These are phyloP conservation scores for Talaromyces albobiverticillius DNA, from an alignment of 2,329 filamentous ascomycete genomes.

Conservation along the genomic window DNA sequence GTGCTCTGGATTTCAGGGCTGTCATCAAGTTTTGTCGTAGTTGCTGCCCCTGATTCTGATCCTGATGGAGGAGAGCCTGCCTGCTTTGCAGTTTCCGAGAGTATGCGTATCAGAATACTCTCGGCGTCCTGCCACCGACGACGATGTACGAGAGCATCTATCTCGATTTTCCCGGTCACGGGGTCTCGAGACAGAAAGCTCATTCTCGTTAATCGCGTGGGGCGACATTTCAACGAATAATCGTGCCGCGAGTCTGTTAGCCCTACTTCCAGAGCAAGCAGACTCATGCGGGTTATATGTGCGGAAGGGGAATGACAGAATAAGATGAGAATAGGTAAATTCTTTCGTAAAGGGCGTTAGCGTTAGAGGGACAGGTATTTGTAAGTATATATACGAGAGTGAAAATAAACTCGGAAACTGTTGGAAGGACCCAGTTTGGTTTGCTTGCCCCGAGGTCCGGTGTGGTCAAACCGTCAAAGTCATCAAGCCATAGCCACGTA, in stretches of 20 bases:
- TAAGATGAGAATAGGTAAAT: too few relatives aligned
- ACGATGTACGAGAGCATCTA: conserved; percentile 14
- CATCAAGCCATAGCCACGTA: neutral
- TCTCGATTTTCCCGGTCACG: conserved; percentile 9
- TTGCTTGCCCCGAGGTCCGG: too few relatives aligned
- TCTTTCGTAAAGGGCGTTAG: too few relatives aligned
- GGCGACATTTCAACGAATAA: conserved; percentile 14
- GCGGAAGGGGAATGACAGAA: too few relatives aligned
- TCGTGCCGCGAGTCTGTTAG: conserved; percentile 7
- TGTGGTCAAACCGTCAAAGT: too few relatives aligned
- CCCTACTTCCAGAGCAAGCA: conserved; percentile 10
- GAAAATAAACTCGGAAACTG: too few relatives aligned
- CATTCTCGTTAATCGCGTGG: conserved; percentile 12
- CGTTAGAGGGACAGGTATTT: too few relatives aligned
- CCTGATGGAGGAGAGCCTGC: neutral
- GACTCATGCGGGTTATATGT: neutral
- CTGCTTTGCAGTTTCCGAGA: conserved; percentile 1
- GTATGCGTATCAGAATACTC: conserved; percentile 8
- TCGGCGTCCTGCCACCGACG: conserved; percentile 16
- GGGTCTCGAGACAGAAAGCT: conserved; percentile 16
- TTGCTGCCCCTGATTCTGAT: neutral
- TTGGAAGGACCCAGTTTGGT: too few relatives aligned
- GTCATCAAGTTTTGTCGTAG: conserved; percentile 1
- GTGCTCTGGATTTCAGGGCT: conserved; percentile 11
- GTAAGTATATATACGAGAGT: too few relatives aligned